These are phyloP conservation scores for Solanum appendiculatum DNA, from an alignment of 257 asterid genomes.

Conservation along the genomic window DNA sequence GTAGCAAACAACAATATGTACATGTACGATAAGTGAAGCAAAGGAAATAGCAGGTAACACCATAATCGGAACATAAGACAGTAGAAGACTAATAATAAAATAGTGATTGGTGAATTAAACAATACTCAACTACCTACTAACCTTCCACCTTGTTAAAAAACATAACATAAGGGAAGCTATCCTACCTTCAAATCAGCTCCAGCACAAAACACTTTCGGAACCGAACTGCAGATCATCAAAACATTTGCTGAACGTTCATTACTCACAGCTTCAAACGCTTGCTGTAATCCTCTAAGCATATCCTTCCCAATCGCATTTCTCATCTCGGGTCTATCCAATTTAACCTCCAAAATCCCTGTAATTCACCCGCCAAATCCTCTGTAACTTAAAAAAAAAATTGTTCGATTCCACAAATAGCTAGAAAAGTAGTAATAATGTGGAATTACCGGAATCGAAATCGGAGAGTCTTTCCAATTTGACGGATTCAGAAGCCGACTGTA, in stretches of 20 bases:
- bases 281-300: conserved; percentile 60
- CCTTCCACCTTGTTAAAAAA: background rate
- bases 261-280: conserved; percentile 48
- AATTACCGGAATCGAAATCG: conserved; percentile 60
- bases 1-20: too few species aligned
- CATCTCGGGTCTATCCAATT: conserved; percentile 64
- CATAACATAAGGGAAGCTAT: background rate
- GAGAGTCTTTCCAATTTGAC: conserved; percentile 55
- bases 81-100: too few species aligned
- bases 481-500: conserved; percentile 60
- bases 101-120: too few species aligned
- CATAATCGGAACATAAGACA: too few species aligned
- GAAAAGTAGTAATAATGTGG: background rate
- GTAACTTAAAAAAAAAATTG: background rate
- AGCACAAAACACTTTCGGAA: conserved; percentile 78
- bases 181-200: conserved; percentile 96
- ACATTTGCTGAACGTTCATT: conserved; percentile 48
- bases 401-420: background rate
- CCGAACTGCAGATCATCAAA: conserved; percentile 74
- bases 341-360: conserved; percentile 79
- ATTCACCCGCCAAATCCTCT: background rate
- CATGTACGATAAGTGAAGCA: too few species aligned
- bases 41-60: too few species aligned
- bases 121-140: too few species aligned
- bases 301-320: conserved; percentile 86